Evolutionary conservation across 2,329 filamentous ascomycete species (phyloP).

Genomic region (Calonectria crousiana): DNA sequence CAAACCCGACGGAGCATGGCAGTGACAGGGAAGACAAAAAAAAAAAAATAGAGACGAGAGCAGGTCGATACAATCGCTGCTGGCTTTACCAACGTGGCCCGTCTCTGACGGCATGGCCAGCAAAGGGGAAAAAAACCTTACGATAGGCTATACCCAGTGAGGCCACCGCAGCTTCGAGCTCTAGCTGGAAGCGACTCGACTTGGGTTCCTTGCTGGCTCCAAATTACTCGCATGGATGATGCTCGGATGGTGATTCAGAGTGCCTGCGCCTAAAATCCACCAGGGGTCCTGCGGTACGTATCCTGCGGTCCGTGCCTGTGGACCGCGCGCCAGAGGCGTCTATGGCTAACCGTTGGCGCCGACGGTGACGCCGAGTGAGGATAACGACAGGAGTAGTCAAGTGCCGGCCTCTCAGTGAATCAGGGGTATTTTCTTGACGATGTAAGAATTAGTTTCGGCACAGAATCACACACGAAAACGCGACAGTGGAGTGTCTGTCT

Average conservation of each 20-base stretch:
- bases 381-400: background rate
- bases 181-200: constrained; percentile 7
- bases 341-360: background rate
- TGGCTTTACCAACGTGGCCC: background rate
- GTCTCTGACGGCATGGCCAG: constrained; percentile 7
- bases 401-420: background rate
- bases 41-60: background rate
- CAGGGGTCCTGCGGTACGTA: constrained; percentile 11
- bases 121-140: constrained; percentile 31
- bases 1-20: background rate
- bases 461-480: background rate
- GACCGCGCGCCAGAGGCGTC: constrained; percentile 19
- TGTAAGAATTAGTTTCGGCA: background rate
- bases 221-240: constrained; percentile 28
- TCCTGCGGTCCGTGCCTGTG: constrained; percentile 4
- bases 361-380: background rate
- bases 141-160: constrained; percentile 33
- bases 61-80: background rate
- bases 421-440: background rate
- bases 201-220: constrained; percentile 25
- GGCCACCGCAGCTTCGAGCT: constrained; percentile 26
- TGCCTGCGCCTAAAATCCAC: constrained; percentile 8
- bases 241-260: constrained; percentile 1
- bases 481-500: background rate
- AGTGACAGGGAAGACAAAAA: background rate